Conservation (phyloP, 1,139 yeast genomes). For the Saccharomyces hybrid region DNA sequence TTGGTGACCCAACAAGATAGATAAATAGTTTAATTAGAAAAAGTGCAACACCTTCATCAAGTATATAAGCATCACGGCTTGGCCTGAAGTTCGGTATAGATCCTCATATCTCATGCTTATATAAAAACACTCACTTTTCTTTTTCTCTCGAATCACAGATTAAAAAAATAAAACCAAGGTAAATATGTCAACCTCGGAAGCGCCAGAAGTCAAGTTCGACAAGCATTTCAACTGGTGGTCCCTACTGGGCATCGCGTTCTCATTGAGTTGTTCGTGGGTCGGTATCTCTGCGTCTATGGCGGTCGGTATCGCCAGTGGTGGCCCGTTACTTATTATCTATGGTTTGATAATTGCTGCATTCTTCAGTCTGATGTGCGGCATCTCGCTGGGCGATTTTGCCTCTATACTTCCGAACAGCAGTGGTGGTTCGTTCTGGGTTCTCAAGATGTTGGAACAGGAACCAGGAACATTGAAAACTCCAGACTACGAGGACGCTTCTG, state of each 20-base stretch:
- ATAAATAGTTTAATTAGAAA: not conserved
- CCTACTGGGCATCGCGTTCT: constrained; percentile 45
- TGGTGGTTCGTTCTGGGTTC: constrained; percentile 56
- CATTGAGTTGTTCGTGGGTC: constrained; percentile 49
- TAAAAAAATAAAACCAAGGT: not conserved
- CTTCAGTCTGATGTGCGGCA: constrained; percentile 40
- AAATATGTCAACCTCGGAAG: not conserved
- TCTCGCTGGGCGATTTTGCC: constrained; percentile 45
- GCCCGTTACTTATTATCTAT: constrained; percentile 43
- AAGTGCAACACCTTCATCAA: not conserved
- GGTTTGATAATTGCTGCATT: constrained; percentile 46
- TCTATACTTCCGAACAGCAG: constrained; percentile 52
- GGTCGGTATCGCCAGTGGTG: constrained; percentile 44
- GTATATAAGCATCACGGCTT: not conserved
- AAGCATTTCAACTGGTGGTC: constrained; percentile 49
- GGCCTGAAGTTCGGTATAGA: not conserved
- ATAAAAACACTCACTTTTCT: too few species aligned
- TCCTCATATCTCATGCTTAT: not conserved
- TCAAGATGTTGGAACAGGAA: constrained; percentile 37
- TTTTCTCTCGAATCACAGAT: too few species aligned
- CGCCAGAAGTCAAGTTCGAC: not conserved
- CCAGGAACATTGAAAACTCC: not conserved
- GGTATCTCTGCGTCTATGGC: constrained; percentile 46
- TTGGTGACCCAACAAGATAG: not conserved
- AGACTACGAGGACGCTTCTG: not conserved